Base-by-base conservation (phyloP, 1,284 basidiomycete genomes). In the Ustilago loliicola region DNA sequence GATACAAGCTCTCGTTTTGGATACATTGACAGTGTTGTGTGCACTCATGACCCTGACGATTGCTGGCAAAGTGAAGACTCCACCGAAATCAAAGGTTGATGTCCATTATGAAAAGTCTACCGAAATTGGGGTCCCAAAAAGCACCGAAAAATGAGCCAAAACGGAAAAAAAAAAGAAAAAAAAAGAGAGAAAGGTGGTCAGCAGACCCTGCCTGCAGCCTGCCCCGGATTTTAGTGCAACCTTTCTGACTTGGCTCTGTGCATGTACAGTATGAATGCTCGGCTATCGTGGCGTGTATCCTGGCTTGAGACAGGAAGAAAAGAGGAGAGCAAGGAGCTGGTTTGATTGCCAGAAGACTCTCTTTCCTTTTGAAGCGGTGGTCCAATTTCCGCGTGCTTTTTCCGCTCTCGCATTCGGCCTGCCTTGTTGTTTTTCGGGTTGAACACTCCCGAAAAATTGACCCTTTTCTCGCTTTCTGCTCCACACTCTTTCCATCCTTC, bases 271-370 rank as follows among this genome's bases (percentile, higher is more conserved):
- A 40, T 45, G 42, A n/a, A 38, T 38, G n/a, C n/a, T 23, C 21
- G 42, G 42, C 42, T 23, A 13, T 40, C 38, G 13, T 40, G 38
- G 38, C 38, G 13, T 40, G 38, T 6, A n/a, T 45, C 42, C 8
- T 21, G 21, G 42, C 19, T 21, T 45, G 5, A 11, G n/a, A 45
- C 45, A 48, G 23, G 45, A 48, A 48, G 32, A 34, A 34, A 34
- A 34, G 5, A 27, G 3, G 48, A 36, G 34, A 38, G 29, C 13
- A 54, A 25, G 27, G n/a, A n/a, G 58, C 32, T 50, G 59, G 59
- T 61, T 25, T 61, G 48, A 38, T 62, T 45, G 51, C 61, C 61
- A 54, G 30, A 23, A 34, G 51, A 36, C 4, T 25, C 19, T 17
- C n/a, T 36, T 19, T 30, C 25, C 40, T 29, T 30, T 52, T 21